Evolutionary conservation across 2,329 filamentous ascomycete genomes (phyloP), one percentile per base, ranked within the genome.

Genomic region (Pseudocercospora crystallina): DNA sequence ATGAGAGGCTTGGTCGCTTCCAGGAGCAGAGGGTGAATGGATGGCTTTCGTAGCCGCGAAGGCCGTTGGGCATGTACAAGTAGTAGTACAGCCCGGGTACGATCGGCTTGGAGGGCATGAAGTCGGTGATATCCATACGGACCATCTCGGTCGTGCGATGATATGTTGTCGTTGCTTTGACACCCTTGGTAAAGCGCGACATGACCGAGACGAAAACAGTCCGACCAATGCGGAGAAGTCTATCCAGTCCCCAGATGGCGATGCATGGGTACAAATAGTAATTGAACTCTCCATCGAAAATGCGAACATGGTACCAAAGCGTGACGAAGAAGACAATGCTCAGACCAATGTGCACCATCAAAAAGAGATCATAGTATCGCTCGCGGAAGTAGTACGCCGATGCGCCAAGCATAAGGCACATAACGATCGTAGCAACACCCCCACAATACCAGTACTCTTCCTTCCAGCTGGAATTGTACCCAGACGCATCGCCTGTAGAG

Each of bases 291-390:
- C 74, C 74, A 5, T 69, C 62, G 51, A 80, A 81, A 15, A 81
- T 78, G n/a, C 80, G 69, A 50, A 80, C 68, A 57, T 84, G 70
- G 47, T 75, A 75, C 33, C 78, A 77, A 72, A 82, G 77, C 0
- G 74, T 74, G 30, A 76, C 62, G 1, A 83, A 60, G 0, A 80
- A 63, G 0, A 80, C 62, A 8, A 81, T 62, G 0, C 81, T 76
- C 12, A 84, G 65, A 2, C 71, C 64, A 5, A 83, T 80, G 50
- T 84, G 78, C 0, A 77, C 38, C 10, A 76, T 53, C 5, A 80
- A 63, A 51, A 80, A 80, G 0, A 71, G 17, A 53, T 82, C 79
- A 53, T 82, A 85, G n/a, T 73, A 71, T 8, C 73, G 73, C 5
- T 76, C 72, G 0, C 80, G 73, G 13, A 82, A 67, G 62, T 73